Conservation (phyloP, 2,329 filamentous ascomycete species). For the Macrophomina pseudophaseolina region DNA sequence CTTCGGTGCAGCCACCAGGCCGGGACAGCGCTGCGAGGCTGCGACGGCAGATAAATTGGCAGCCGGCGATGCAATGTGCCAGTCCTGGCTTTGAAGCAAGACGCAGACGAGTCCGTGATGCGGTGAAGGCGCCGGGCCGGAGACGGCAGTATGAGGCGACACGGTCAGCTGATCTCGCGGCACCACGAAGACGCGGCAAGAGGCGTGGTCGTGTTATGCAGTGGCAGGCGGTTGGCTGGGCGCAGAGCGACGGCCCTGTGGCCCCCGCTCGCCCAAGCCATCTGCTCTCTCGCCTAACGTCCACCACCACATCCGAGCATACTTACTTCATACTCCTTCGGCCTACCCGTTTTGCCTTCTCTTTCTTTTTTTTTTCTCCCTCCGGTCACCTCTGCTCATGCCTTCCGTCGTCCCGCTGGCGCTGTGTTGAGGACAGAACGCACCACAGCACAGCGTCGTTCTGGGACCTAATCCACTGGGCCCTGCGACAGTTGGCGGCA, state of each 20-base stretch:
- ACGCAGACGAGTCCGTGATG: no score
- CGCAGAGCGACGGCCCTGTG: neutral
- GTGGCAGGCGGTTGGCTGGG: neutral
- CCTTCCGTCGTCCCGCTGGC: neutral
- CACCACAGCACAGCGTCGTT: neutral
- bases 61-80: constrained; percentile 2
- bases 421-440: neutral
- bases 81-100: neutral
- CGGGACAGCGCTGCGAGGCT: neutral
- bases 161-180: constrained; percentile 8
- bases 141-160: no score
- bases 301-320: neutral
- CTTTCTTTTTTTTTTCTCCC: neutral
- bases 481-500: neutral
- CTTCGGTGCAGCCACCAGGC: neutral
- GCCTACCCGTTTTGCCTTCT: neutral
- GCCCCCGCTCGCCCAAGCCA: neutral
- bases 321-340: neutral
- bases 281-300: neutral
- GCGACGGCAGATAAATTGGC: neutral
- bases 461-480: neutral
- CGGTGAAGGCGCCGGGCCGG: no score
- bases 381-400: neutral
- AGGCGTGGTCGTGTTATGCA: neutral
- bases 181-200: neutral